Evolutionary conservation across 352 stramenopile species (phyloP), one percentile per base, ranked within the genome.

Genomic region (Phytophthora tentaculata): DNA sequence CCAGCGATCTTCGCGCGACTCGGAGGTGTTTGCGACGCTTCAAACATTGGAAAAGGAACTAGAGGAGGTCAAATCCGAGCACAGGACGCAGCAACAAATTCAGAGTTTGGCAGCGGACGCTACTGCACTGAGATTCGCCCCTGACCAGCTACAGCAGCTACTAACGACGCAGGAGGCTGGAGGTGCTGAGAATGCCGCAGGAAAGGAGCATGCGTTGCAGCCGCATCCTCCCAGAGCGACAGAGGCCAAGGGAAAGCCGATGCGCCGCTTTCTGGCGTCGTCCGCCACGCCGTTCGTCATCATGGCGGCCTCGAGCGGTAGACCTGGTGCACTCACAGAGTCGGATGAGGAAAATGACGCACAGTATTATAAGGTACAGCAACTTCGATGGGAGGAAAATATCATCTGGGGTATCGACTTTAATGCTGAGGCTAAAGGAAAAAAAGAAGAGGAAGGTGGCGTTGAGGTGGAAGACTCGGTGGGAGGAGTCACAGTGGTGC

Each of bases 351-450:
- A 78, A n/a, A 68, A 56, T 37, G 83, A 94, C 43, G 81, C 76
- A 14, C 66, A 93, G 39, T 96, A 94, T 57, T 73, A 90, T 24
- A 93, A 90, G 43, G 86, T 95, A 24, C 80, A 94, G 67, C 88
- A 96, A 50, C 57, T 95, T 4, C 77, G 70, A 5, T 96, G 88
- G 88, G 88, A 96, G 64, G 79, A 94, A 10, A 75, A 86, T 48
- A 95, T 96, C 23, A 67, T 92, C 9, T 96, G 88, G 86, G 86
- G 84, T 0, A 73, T 88, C 22, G 83, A 91, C 43, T 88, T 90
- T 45, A 69, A 70, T 4, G 43, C 61, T 6, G 56, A 72, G 48
- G 77, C 61, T 16, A 73, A 76, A 37, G 23, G 61, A 22, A 58
- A 47, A 6, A 24, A 63, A 2, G 24, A 76, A 17, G 64, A 77